phyloP scores from a whole-genome alignment of 495 filamentous ascomycete genomes.

The Hyphodiscus hymeniophilus region DNA sequence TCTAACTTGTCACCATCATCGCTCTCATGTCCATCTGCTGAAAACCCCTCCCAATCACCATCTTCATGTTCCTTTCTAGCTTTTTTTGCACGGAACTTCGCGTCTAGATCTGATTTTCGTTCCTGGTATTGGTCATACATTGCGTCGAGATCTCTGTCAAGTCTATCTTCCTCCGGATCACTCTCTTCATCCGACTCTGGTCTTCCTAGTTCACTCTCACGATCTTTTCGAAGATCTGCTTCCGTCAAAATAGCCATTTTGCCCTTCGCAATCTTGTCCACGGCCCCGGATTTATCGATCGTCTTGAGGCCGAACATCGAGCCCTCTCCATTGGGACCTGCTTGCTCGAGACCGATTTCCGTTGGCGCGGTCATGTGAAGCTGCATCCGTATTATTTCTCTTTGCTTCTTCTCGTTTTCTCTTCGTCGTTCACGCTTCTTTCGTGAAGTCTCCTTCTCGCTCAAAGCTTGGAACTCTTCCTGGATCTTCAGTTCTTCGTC shows the following conservation, averaged over 20 bases:
- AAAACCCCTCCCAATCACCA: constrained; percentile 88
- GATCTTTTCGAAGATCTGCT: constrained; percentile 46
- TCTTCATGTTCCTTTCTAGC: constrained; percentile 74
- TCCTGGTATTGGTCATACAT: constrained; percentile 85
- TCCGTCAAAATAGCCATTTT: constrained; percentile 59
- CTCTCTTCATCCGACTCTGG: constrained; percentile 50
- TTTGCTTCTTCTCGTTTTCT: constrained; percentile 84
- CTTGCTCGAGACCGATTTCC: constrained; percentile 91
- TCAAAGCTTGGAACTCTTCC: constrained; percentile 71
- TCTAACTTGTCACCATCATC: constrained; percentile 48
- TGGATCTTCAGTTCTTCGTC: constrained; percentile 89
- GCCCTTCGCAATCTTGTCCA: constrained; percentile 65
- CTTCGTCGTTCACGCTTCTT: constrained; percentile 73
- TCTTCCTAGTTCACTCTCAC: constrained; percentile 49
- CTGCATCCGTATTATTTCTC: constrained; percentile 88
- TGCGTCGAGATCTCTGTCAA: constrained; percentile 77
- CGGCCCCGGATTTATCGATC: constrained; percentile 64
- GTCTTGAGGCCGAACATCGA: constrained; percentile 76
- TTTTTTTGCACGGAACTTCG: constrained; percentile 85
- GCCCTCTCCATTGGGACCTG: constrained; percentile 65
- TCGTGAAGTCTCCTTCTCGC: constrained; percentile 62
- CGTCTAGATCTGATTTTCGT: constrained; percentile 65
- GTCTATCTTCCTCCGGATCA: constrained; percentile 70
- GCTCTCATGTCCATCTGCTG: constrained; percentile 52
- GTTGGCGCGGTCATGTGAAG: constrained; percentile 93